These are phyloP conservation scores for Ilex paraguariensis DNA, from an alignment of 305 asterid species.

Conservation along the genomic window DNA sequence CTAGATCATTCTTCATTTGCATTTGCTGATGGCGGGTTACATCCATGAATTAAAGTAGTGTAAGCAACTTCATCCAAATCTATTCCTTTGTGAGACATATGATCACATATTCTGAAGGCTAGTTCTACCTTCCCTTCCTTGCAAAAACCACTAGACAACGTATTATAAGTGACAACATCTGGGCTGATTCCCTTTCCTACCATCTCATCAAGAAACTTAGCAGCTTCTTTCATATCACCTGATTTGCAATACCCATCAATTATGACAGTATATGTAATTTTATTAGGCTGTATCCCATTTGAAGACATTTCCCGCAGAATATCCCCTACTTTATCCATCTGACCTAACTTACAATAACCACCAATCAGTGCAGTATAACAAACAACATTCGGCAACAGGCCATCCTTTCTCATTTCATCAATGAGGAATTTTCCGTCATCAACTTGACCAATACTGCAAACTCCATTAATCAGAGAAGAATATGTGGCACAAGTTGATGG, in stretches of 20 bases:
- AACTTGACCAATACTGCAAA: constrained; percentile 45
- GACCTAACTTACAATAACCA: constrained; percentile 79
- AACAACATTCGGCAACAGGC: constrained; percentile 65
- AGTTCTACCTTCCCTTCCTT: constrained; percentile 60
- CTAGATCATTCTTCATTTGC: constrained; percentile 32
- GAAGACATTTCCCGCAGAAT: constrained; percentile 67
- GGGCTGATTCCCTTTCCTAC: constrained; percentile 54
- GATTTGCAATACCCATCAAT: constrained; percentile 65
- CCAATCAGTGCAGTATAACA: constrained; percentile 78
- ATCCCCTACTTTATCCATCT: constrained; percentile 53
- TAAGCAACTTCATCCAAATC: constrained; percentile 59
- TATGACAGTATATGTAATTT: constrained; percentile 68
- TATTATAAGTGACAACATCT: constrained; percentile 65
- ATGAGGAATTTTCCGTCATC: constrained; percentile 52
- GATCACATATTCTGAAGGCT: constrained; percentile 52
- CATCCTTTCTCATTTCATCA: constrained; percentile 56
- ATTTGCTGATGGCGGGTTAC: constrained; percentile 37
- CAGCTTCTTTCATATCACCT: constrained; percentile 56
- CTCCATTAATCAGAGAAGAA: constrained; percentile 71
- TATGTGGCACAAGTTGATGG: constrained; percentile 54
- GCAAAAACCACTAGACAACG: constrained; percentile 44
- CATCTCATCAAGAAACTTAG: constrained; percentile 58
- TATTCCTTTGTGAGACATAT: constrained; percentile 47
- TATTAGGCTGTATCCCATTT: constrained; percentile 47
- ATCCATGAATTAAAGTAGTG: constrained; percentile 55